Percentiles rank a stretch among this genome's conserved stretches.
Conservation (phyloP, 1,139 yeast species). For the Geotrichum restrictum region DNA sequence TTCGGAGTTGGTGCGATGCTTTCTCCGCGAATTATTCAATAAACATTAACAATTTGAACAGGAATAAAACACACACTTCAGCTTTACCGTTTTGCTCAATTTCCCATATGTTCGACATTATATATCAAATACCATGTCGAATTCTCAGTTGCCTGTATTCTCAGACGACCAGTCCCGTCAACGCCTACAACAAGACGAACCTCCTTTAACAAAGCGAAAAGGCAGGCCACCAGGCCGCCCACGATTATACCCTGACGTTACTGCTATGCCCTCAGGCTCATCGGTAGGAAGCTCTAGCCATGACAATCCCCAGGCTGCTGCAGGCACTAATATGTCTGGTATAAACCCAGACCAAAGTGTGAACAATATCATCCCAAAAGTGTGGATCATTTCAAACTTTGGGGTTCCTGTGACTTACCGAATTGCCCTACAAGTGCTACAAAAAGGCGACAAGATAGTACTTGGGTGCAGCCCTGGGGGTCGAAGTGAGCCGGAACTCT, state of each 20-base stretch:
- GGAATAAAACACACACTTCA: no score
- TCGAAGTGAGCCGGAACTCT: constrained; percentile 16
- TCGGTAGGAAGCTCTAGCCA: no score
- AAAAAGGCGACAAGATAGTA: constrained; percentile 28
- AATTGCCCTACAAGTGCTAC: constrained; percentile 26
- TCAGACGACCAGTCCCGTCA: not conserved
- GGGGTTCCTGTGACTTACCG: constrained; percentile 25
- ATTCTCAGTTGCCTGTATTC: no score
- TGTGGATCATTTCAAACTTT: constrained; percentile 30
- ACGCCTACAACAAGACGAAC: not conserved
- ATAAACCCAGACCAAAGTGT: constrained; percentile 1
- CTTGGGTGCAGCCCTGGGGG: constrained; percentile 23
- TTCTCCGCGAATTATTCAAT: no score
- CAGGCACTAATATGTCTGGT: not conserved
- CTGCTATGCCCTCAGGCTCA: no score
- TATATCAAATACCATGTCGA: no score
- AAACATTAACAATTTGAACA: no score
- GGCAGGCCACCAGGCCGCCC: not conserved
- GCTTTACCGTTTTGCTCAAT: no score
- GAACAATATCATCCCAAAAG: constrained; percentile 22
- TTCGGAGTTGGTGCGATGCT: no score
- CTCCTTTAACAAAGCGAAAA: not conserved
- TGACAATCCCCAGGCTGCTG: no score
- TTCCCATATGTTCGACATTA: no score
- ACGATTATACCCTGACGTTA: not conserved